Percentiles rank a stretch among this genome's conserved stretches.
phyloP scores from a whole-genome alignment of 345 rosid species.

The Rhodamnia rubescens region DNA sequence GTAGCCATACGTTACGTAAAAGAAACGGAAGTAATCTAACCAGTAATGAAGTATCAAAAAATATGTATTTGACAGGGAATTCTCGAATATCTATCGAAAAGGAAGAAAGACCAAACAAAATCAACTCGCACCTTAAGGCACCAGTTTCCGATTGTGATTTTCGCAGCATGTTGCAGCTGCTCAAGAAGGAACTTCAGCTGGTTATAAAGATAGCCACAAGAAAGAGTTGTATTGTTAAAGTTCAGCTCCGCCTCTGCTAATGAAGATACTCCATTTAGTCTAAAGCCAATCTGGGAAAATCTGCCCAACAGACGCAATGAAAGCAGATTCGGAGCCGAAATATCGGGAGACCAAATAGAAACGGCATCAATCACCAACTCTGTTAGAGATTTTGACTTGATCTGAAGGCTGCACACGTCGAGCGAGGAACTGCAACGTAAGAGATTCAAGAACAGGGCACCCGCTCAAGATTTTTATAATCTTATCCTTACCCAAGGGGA shows the following conservation, averaged over 20 bases:
- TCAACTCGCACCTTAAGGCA: not conserved
- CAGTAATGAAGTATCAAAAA: too few species aligned
- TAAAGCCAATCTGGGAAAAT: not conserved
- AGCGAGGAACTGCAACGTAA: too few species aligned
- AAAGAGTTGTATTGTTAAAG: not conserved
- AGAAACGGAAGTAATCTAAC: too few species aligned
- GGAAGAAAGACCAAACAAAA: not conserved
- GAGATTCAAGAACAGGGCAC: too few species aligned
- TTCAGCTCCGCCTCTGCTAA: not conserved
- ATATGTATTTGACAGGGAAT: not conserved
- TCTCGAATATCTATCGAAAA: not conserved
- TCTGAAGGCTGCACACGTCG: not conserved
- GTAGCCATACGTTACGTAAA: too few species aligned
- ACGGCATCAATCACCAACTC: fast-evolving
- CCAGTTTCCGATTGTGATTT: not conserved
- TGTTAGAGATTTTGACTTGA: not conserved
- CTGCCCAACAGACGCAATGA: not conserved
- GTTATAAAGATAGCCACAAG: not conserved
- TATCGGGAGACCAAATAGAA: fast-evolving
- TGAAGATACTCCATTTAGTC: not conserved
- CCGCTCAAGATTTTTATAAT: too few species aligned
- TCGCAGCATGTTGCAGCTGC: not conserved
- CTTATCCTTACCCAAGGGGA: too few species aligned
- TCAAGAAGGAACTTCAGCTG: not conserved
- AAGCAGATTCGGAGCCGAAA: not conserved